Evolutionary conservation across 176 grass and related monocot species (phyloP).

Genomic region (Aegilops sharonensis): DNA sequence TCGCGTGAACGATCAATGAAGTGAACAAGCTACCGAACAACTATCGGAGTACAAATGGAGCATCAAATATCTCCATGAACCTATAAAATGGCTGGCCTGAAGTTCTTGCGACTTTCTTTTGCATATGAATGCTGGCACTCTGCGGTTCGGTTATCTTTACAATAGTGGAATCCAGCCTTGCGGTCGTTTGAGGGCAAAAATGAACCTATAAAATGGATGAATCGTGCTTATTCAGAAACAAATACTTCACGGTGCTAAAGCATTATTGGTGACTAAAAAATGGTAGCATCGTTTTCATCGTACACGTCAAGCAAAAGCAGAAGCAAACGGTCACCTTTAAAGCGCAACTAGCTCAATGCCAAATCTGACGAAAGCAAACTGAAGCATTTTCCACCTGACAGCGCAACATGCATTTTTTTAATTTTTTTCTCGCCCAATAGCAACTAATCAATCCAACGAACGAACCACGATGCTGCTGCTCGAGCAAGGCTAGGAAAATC

Average conservation of each 20-base stretch:
- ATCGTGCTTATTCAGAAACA: background rate
- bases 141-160: too few species aligned
- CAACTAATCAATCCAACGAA: slow-evolving; percentile 23
- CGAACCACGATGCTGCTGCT: background rate
- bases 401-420: background rate
- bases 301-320: slow-evolving; percentile 23
- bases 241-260: background rate
- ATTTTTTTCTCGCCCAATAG: background rate
- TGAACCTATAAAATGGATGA: background rate
- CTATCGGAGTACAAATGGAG: background rate
- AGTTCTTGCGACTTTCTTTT: background rate
- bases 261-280: slow-evolving; percentile 10
- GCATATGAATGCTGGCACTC: background rate
- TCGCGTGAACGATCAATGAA: background rate
- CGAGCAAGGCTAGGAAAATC: background rate
- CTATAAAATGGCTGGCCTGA: background rate
- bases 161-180: background rate
- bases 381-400: slow-evolving; percentile 34
- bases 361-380: slow-evolving; percentile 10
- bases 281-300: background rate
- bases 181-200: background rate
- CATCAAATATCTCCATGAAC: background rate
- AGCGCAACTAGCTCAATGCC: slow-evolving; percentile 24
- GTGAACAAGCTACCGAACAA: background rate
- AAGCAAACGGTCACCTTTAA: slow-evolving; percentile 33